phyloP scores from a whole-genome alignment of 345 rosid species.

The Brassica cretica region DNA sequence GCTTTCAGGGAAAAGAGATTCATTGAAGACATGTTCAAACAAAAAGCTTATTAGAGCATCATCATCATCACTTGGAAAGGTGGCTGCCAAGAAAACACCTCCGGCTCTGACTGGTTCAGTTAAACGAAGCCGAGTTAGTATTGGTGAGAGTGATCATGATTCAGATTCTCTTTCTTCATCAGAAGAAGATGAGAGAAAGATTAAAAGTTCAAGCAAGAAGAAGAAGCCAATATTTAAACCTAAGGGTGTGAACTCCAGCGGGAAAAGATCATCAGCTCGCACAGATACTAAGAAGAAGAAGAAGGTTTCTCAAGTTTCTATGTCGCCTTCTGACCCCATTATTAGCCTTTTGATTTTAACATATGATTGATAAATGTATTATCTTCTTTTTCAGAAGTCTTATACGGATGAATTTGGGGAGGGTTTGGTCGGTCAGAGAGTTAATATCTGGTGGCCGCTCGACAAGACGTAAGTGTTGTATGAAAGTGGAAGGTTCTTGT shows the following conservation, averaged over 20 bases:
- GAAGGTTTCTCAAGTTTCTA: background rate
- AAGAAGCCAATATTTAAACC: background rate
- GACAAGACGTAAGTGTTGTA: background rate
- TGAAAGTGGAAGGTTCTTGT: background rate
- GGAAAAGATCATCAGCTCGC: background rate
- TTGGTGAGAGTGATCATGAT: background rate
- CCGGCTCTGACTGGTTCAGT: background rate
- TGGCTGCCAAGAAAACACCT: background rate
- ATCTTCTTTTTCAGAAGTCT: background rate
- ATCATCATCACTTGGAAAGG: background rate
- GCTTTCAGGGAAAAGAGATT: background rate
- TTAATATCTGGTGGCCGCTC: background rate
- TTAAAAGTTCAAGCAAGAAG: background rate
- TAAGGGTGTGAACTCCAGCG: background rate
- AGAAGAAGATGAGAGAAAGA: background rate
- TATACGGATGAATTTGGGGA: background rate
- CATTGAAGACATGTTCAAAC: background rate
- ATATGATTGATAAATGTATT: background rate
- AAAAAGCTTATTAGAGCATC: background rate
- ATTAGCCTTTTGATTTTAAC: background rate
- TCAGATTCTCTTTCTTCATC: background rate
- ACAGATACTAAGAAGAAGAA: background rate
- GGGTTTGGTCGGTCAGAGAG: background rate
- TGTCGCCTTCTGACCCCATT: background rate
- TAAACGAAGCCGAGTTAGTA: background rate